These are phyloP conservation scores for Jatropha curcas DNA, from an alignment of 345 rosid species.

Conservation along the genomic window DNA sequence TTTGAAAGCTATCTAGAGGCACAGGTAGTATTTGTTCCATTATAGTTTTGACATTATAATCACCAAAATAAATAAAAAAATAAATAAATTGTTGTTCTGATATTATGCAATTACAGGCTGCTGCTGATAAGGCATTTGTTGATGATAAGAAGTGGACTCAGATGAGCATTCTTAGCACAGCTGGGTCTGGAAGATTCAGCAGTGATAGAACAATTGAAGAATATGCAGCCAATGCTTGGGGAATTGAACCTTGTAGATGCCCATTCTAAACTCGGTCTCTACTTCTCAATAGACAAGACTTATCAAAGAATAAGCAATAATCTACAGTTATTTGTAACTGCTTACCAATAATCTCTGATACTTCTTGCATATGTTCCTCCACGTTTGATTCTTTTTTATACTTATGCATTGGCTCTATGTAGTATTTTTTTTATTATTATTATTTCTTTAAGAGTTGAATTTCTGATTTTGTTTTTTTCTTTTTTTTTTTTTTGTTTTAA, in stretches of 20 bases:
- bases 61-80: neutral
- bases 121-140: conserved; percentile 48
- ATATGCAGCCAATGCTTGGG: conserved; percentile 46
- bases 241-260: conserved; percentile 39
- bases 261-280: conserved; percentile 34
- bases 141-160: conserved; percentile 46
- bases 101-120: conserved; percentile 35
- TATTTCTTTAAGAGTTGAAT: no score
- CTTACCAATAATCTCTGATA: no score
- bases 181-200: conserved; percentile 47
- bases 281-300: neutral
- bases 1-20: conserved; percentile 45
- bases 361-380: no score
- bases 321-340: neutral
- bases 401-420: no score
- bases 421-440: no score
- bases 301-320: neutral
- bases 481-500: no score
- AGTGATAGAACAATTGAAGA: conserved; percentile 46
- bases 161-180: conserved; percentile 49
- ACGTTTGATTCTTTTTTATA: no score
- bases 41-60: neutral
- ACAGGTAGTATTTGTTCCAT: conserved; percentile 26
- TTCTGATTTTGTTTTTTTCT: no score
- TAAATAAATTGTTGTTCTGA: neutral